Evolutionary conservation across 768 basidiomycete genomes (phyloP).

Genomic region (Kwoniella europaea): DNA sequence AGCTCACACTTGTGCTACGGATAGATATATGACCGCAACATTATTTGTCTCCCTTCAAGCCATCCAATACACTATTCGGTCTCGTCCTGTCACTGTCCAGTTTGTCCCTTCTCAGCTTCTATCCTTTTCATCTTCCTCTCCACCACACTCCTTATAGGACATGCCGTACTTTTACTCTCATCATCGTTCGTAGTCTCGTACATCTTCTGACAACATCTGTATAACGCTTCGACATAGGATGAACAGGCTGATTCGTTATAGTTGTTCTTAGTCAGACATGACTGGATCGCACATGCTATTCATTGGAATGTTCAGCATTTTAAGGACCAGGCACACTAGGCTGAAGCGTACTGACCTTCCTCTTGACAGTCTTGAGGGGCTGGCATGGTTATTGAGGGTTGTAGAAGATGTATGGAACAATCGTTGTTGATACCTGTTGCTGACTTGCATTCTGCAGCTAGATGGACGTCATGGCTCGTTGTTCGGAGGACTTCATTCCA

Average conservation of each 20-base stretch:
- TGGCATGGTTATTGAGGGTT: conserved; percentile 1
- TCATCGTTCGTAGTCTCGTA: conserved; percentile 35
- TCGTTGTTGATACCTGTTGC: too few relatives aligned
- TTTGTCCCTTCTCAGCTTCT: conserved; percentile 17
- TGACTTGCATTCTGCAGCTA: too few relatives aligned
- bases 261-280: conserved; percentile 51
- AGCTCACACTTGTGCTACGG: too few relatives aligned
- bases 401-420: too few relatives aligned
- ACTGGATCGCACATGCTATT: conserved; percentile 56
- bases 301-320: neutral
- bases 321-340: too few relatives aligned
- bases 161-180: conserved; percentile 41
- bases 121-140: conserved; percentile 45
- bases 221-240: conserved; percentile 46
- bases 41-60: too few relatives aligned
- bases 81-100: too few relatives aligned
- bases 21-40: too few relatives aligned
- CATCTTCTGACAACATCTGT: conserved; percentile 53
- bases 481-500: too few relatives aligned
- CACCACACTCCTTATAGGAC: conserved; percentile 50
- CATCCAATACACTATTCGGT: too few relatives aligned
- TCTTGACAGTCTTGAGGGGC: conserved; percentile 51
- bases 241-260: conserved; percentile 53
- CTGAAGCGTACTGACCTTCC: conserved; percentile 36
- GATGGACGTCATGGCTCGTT: too few relatives aligned